Percentiles rank a stretch among this genome's conserved stretches.
These are phyloP conservation scores for Saccharomycopsis fermentans DNA, from an alignment of 805 yeast species.

Conservation along the genomic window DNA sequence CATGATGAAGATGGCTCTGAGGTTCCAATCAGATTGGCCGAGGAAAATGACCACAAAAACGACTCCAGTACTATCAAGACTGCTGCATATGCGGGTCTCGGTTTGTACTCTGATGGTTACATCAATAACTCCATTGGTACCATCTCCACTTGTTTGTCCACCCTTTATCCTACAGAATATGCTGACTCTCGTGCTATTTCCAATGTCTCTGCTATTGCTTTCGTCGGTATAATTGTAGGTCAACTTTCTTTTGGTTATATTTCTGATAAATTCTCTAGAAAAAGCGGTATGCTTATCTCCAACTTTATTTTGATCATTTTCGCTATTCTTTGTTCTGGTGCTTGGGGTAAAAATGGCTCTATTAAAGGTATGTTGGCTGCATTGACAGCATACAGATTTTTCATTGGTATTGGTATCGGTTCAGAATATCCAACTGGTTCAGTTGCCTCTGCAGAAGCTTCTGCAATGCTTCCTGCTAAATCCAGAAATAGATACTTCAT, in stretches of 20 bases:
- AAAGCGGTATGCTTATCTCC: conserved; percentile 71
- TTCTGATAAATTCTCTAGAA: conserved; percentile 74
- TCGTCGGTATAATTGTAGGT: conserved; percentile 87
- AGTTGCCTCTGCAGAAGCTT: conserved; percentile 88
- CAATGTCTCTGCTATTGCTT: conserved; percentile 80
- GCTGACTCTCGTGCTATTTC: conserved; percentile 57
- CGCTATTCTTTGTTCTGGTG: conserved; percentile 70
- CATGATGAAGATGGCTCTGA: conserved; percentile 18
- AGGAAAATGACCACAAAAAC: conserved; percentile 17
- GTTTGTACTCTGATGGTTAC: conserved; percentile 88
- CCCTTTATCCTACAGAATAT: conserved; percentile 56
- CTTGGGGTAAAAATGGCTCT: conserved; percentile 66
- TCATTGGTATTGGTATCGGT: conserved; percentile 87
- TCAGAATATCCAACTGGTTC: conserved; percentile 93
- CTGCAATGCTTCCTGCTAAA: conserved; percentile 68
- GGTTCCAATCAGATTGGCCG: conserved; percentile 14
- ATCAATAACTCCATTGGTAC: conserved; percentile 78
- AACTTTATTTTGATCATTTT: conserved; percentile 66
- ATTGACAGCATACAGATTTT: conserved; percentile 73
- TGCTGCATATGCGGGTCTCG: conserved; percentile 79
- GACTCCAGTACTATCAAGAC: conserved; percentile 39
- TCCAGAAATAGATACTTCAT: conserved; percentile 80
- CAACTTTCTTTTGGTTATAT: conserved; percentile 72
- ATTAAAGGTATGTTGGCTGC: conserved; percentile 77
- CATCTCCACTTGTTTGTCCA: conserved; percentile 60